Conservation (phyloP, 2,329 filamentous ascomycete species). For the Nothophoma quercina region DNA sequence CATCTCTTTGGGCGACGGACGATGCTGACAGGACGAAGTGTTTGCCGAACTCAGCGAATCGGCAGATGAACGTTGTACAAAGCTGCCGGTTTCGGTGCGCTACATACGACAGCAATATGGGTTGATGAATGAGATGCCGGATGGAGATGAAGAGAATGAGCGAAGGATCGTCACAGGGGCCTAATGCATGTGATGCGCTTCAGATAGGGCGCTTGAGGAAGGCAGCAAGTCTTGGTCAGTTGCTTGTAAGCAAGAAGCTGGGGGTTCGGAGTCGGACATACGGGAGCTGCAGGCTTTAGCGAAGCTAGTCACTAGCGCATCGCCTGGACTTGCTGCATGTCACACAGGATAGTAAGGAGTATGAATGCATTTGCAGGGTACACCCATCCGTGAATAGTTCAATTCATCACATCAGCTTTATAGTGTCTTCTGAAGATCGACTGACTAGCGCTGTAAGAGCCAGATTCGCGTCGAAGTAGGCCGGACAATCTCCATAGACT, state of each 20-base stretch:
- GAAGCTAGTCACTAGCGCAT: neutral
- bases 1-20: conserved; percentile 1
- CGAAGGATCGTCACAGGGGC: neutral
- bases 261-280: conserved; percentile 7
- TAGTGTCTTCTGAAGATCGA: too few species aligned
- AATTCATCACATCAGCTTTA: too few species aligned
- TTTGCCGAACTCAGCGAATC: conserved; percentile 9
- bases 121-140: neutral
- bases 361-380: too few species aligned
- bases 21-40: conserved; percentile 16
- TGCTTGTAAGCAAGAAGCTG: neutral
- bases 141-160: neutral
- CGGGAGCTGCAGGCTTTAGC: conserved; percentile 3
- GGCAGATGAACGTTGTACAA: conserved; percentile 11
- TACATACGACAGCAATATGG: conserved; percentile 14
- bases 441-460: too few species aligned
- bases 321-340: too few species aligned
- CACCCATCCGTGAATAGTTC: too few species aligned
- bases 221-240: neutral
- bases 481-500: too few species aligned
- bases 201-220: conserved; percentile 1
- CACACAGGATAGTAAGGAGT: too few species aligned
- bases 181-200: neutral
- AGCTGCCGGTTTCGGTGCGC: neutral
- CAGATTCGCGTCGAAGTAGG: too few species aligned